Evolutionary conservation across 345 rosid genomes (phyloP).

Genomic region (Carallia brachiata): DNA sequence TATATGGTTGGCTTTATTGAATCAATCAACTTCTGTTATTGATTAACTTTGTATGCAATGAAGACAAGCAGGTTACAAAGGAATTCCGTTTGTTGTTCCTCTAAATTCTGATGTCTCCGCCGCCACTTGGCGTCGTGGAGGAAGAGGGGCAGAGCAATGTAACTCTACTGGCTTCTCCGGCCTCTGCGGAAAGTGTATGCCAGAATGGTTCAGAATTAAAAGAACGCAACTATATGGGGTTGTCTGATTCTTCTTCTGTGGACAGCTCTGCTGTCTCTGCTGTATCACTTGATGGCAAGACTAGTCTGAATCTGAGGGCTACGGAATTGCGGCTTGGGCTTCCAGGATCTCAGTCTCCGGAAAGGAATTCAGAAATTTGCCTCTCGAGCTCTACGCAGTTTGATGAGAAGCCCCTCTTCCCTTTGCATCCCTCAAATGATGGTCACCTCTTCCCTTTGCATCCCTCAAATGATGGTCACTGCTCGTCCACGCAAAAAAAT

Average conservation of each 20-base stretch:
- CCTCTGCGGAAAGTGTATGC: slow-evolving; percentile 28
- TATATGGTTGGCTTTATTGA: neutral
- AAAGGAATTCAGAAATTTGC: slow-evolving; percentile 25
- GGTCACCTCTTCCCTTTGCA: slow-evolving; percentile 27
- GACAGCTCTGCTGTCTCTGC: slow-evolving; percentile 21
- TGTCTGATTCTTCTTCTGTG: slow-evolving; percentile 34
- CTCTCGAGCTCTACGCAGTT: slow-evolving; percentile 17
- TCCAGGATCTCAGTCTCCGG: slow-evolving; percentile 36
- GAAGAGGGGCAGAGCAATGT: slow-evolving; percentile 30
- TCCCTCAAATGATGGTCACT: slow-evolving; percentile 25
- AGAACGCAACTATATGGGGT: slow-evolving; percentile 37
- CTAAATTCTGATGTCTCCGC: slow-evolving; percentile 26
- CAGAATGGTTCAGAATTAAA: slow-evolving; percentile 22
- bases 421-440: slow-evolving; percentile 28
- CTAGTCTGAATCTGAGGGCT: slow-evolving; percentile 29
- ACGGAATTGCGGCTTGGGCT: slow-evolving; percentile 36
- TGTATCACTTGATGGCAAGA: slow-evolving; percentile 15
- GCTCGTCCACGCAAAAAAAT: slow-evolving; percentile 22
- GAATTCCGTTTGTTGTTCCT: slow-evolving; percentile 5
- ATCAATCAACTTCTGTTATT: neutral
- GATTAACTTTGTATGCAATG: neutral
- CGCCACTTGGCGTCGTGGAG: slow-evolving; percentile 30
- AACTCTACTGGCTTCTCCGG: slow-evolving; percentile 28
- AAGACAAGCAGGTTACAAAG: slow-evolving; percentile 8
- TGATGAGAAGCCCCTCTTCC: slow-evolving; percentile 36